Percentiles rank a stretch among this genome's conserved stretches.
Evolutionary conservation across 768 basidiomycete species (phyloP).

Genomic region (Sporobolomyces roseus): DNA sequence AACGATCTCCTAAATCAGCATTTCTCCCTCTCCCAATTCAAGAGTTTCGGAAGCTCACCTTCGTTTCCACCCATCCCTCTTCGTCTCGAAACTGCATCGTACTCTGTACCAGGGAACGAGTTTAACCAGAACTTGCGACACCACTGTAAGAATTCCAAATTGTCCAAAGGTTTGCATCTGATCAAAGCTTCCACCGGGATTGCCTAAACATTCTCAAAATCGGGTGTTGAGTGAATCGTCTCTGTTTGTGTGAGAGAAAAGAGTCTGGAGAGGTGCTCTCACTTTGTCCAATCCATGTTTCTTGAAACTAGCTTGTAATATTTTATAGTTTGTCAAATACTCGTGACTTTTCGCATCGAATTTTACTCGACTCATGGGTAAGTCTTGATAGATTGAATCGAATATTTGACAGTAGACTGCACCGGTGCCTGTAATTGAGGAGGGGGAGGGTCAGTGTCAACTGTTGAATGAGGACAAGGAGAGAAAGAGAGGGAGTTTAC

Average conservation of each 20-base stretch:
- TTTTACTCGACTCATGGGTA: constrained; percentile 60
- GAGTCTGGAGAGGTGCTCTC: constrained; percentile 43
- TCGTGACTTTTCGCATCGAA: constrained; percentile 95
- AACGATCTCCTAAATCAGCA: too few relatives aligned
- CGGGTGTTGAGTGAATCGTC: neutral
- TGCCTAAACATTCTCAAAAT: constrained; percentile 56
- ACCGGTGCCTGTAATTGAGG: constrained; percentile 59
- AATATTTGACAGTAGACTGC: constrained; percentile 91
- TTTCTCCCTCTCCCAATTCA: neutral
- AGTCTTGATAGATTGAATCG: constrained; percentile 82
- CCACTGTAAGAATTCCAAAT: constrained; percentile 98
- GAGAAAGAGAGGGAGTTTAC: neutral
- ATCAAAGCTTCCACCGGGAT: constrained; percentile 90
- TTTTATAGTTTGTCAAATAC: constrained; percentile 89
- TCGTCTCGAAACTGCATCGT: constrained; percentile 62
- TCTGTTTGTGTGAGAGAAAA: constrained; percentile 9
- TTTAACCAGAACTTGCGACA: constrained; percentile 91
- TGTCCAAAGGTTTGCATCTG: constrained; percentile 99
- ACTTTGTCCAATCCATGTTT: constrained; percentile 91
- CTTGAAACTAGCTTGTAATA: constrained; percentile 90
- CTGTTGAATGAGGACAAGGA: neutral
- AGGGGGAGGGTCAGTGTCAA: neutral
- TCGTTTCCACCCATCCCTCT: constrained; percentile 15
- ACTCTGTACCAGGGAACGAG: constrained; percentile 79
- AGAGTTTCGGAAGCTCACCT: constrained; percentile 4